Conservation (phyloP, 2,329 filamentous ascomycete genomes). For the Aureobasidium lini region DNA sequence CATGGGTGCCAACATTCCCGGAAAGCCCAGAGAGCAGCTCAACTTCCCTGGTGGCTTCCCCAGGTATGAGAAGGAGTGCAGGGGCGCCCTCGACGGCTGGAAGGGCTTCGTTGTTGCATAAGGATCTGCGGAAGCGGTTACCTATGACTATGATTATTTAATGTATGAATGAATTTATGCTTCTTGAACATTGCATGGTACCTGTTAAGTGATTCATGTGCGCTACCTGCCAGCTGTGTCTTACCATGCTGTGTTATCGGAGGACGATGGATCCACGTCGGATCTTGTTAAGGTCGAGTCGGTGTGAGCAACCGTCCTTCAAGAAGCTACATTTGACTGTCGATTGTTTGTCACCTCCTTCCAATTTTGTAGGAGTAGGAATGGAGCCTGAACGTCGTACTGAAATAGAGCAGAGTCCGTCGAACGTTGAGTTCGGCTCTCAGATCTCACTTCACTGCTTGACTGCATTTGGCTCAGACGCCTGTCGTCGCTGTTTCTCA, state of each 20-base stretch:
- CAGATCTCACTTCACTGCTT: no score
- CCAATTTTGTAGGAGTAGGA: no score
- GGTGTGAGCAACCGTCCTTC: no score
- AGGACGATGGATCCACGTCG: no score
- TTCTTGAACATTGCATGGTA: background rate
- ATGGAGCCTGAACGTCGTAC: no score
- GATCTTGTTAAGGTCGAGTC: no score
- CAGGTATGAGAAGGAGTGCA: slow-evolving; percentile 33
- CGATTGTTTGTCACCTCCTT: no score
- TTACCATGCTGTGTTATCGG: no score
- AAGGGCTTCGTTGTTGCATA: slow-evolving; percentile 20
- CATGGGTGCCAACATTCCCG: slow-evolving; percentile 39
- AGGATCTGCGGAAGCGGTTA: background rate
- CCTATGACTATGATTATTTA: background rate
- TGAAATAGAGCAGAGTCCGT: no score
- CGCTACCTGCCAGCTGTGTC: background rate
- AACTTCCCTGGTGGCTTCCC: slow-evolving; percentile 38
- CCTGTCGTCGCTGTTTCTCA: background rate
- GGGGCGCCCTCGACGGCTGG: slow-evolving; percentile 30
- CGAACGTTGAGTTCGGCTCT: no score
- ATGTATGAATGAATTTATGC: slow-evolving; percentile 2
- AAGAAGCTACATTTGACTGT: no score
- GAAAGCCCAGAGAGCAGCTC: slow-evolving; percentile 38
- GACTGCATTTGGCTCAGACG: no score
- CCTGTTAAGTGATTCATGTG: background rate